phyloP scores from a whole-genome alignment of 2,329 filamentous ascomycete species.

The Penicillium sp. region DNA sequence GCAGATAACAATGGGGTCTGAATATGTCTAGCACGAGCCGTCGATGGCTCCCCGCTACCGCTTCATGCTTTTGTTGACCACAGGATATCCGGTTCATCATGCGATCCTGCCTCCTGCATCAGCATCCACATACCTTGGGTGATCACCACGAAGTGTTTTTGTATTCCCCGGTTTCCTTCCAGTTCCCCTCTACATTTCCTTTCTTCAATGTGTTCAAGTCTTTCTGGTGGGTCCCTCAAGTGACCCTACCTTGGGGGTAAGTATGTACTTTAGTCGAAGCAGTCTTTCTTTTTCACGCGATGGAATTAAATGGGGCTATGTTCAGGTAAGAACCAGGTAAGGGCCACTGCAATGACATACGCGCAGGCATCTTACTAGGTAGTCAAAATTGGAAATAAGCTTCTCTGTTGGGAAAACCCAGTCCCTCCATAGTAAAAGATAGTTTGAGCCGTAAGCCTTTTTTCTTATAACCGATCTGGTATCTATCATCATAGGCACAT shows the following conservation, averaged over 20 bases:
- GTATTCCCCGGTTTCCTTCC: conserved; percentile 34
- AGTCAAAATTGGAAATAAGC: conserved; percentile 10
- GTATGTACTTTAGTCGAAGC: conserved; percentile 50
- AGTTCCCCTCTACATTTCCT: conserved; percentile 30
- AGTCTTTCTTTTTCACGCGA: conserved; percentile 25
- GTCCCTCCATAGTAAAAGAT: background rate
- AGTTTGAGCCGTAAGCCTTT: conserved; percentile 9
- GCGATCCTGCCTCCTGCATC: background rate
- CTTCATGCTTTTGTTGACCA: conserved; percentile 6
- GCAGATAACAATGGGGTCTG: conserved; percentile 36
- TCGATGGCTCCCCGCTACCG: background rate
- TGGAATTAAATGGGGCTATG: conserved; percentile 25
- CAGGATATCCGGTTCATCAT: background rate
- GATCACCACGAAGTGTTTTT: conserved; percentile 20
- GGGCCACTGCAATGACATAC: conserved; percentile 36
- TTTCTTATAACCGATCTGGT: conserved; percentile 32
- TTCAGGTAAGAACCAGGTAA: conserved; percentile 52
- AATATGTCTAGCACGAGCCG: conserved; percentile 8
- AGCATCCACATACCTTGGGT: conserved; percentile 8
- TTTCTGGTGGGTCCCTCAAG: conserved; percentile 34
- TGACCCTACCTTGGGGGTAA: conserved; percentile 40
- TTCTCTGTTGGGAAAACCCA: background rate
- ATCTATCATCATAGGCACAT: conserved; percentile 42
- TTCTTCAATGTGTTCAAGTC: conserved; percentile 28
- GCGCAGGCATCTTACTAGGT: conserved; percentile 25